Conservation (phyloP, 2,329 filamentous ascomycete species). For the Lecanicillium sp. region DNA sequence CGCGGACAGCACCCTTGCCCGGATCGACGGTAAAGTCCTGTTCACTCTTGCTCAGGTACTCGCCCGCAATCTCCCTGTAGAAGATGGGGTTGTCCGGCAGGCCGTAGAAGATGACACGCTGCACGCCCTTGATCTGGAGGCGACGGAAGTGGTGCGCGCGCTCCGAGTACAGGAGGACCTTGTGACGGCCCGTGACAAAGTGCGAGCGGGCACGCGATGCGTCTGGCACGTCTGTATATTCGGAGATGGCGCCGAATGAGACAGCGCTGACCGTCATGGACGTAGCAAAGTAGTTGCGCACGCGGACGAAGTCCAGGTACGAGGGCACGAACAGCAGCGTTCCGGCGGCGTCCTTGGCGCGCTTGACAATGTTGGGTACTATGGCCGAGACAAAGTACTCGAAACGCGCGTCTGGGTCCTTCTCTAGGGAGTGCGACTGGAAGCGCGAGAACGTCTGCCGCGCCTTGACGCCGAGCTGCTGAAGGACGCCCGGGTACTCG, state of each 20-base stretch:
- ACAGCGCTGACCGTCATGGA: slow-evolving; percentile 49
- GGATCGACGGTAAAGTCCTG: slow-evolving; percentile 49
- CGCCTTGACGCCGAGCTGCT: slow-evolving; percentile 63
- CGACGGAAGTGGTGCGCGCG: slow-evolving; percentile 94
- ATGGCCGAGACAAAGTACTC: slow-evolving; percentile 82
- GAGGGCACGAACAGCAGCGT: slow-evolving; percentile 85
- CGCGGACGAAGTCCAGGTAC: slow-evolving; percentile 89
- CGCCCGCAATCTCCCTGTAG: slow-evolving; percentile 69
- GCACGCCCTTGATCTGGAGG: slow-evolving; percentile 76
- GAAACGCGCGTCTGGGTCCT: slow-evolving; percentile 84
- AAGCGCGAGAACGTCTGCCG: slow-evolving; percentile 90
- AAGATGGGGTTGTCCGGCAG: slow-evolving; percentile 83
- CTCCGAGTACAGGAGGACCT: slow-evolving; percentile 84
- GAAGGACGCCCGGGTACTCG: slow-evolving; percentile 65
- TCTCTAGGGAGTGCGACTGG: slow-evolving; percentile 60
- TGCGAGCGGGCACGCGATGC: slow-evolving; percentile 80
- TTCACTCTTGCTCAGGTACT: slow-evolving; percentile 56
- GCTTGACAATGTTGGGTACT: slow-evolving; percentile 66
- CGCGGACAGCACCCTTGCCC: slow-evolving; percentile 53
- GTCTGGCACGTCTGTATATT: slow-evolving; percentile 76
- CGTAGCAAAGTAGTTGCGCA: slow-evolving; percentile 87
- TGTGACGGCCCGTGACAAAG: slow-evolving; percentile 77
- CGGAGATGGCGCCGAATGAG: slow-evolving; percentile 70
- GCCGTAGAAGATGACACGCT: slow-evolving; percentile 80
- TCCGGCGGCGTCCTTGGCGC: slow-evolving; percentile 52